A percentile compares a stretch with the other conserved stretches of the same genome.
Conservation (phyloP, 139 green algal species). For the Tetraselmis striata region DNA sequence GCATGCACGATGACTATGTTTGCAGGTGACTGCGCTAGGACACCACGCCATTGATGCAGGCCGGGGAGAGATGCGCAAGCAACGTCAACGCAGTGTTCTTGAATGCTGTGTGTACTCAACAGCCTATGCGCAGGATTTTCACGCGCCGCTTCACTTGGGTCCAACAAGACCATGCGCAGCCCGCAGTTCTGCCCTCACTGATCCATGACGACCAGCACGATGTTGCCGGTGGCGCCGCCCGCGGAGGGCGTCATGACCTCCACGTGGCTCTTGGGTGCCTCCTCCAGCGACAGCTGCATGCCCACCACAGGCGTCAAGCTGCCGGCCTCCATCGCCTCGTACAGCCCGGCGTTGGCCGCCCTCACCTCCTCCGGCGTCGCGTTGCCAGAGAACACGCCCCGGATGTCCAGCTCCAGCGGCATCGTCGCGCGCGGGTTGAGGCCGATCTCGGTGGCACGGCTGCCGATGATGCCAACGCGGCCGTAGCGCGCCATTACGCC, state of each 20-base stretch:
- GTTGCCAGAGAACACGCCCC: background rate
- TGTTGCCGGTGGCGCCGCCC: background rate
- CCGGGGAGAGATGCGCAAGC: too few relatives aligned
- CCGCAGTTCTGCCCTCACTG: too few relatives aligned
- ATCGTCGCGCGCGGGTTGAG: conserved; percentile 3
- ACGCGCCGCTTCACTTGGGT: too few relatives aligned
- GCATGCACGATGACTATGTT: too few relatives aligned
- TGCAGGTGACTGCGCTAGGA: too few relatives aligned
- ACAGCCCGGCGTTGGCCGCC: background rate
- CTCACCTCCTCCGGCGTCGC: background rate
- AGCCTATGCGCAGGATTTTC: too few relatives aligned
- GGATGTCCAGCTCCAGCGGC: background rate
- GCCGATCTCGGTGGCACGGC: background rate
- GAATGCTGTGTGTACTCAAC: too few relatives aligned
- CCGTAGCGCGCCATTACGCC: background rate
- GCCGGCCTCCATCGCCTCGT: background rate
- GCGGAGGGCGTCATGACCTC: background rate
- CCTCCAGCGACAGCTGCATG: background rate
- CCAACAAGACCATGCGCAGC: too few relatives aligned
- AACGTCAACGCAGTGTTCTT: too few relatives aligned
- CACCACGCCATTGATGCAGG: too few relatives aligned
- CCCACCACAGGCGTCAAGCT: background rate
- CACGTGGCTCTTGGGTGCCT: background rate
- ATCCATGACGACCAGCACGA: background rate
- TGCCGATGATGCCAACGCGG: conserved; percentile 6